Percentiles rank a stretch among this genome's conserved stretches.
Evolutionary conservation across 176 grass and related monocot genomes (phyloP).

Genomic region (Eragrostis curvula): DNA sequence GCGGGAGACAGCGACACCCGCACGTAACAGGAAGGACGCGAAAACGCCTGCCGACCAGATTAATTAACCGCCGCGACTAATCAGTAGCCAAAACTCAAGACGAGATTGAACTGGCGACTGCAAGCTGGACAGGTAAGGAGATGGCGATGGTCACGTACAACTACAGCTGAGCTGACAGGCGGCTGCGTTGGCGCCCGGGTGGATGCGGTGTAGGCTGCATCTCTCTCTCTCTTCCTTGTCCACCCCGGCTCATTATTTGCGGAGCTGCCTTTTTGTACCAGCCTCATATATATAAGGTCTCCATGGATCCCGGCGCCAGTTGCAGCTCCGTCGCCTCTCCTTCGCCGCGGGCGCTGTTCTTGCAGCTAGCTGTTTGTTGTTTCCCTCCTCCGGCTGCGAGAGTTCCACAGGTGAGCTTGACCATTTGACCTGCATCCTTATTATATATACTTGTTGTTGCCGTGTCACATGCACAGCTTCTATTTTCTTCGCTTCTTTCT

Average conservation of each 20-base stretch:
- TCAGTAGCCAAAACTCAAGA: background rate
- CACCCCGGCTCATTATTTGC: background rate
- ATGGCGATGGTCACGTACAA: background rate
- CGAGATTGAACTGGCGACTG: constrained; percentile 19
- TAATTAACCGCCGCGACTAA: background rate
- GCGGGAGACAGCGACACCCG: background rate
- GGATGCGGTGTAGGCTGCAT: constrained; percentile 51
- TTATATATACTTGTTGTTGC: background rate
- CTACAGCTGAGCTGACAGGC: too few species aligned
- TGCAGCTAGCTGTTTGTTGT: background rate
- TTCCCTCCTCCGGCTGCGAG: background rate
- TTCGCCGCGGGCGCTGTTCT: background rate
- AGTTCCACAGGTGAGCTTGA: too few species aligned
- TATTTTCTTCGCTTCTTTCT: background rate
- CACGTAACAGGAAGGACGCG: constrained; percentile 9
- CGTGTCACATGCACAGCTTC: too few species aligned
- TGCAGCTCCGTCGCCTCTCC: background rate
- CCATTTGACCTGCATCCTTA: background rate
- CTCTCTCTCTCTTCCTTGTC: accelerated
- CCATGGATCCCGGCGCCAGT: background rate
- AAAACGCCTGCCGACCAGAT: background rate
- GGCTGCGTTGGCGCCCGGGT: constrained; percentile 16
- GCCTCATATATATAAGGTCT: background rate
- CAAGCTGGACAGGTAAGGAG: background rate
- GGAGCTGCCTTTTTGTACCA: background rate